phyloP scores from a whole-genome alignment of 2,329 filamentous ascomycete genomes.

The Phyllosticta citriasiana region DNA sequence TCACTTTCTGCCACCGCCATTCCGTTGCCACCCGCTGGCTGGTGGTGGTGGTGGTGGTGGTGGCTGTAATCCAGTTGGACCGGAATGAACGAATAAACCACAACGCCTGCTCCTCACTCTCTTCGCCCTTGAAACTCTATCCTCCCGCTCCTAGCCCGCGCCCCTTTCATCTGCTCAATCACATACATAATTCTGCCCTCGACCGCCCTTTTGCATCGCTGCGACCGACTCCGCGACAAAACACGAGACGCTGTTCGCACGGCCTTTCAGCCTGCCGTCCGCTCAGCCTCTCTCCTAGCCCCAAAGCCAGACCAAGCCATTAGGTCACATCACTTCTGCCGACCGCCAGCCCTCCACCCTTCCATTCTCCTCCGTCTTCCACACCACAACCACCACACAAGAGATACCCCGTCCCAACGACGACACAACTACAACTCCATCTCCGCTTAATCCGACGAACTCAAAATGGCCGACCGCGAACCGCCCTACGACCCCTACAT shows the following conservation, averaged over 20 bases:
- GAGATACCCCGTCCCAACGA: conserved; percentile 9
- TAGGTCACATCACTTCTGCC: conserved; percentile 18
- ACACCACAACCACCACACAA: conserved; percentile 3
- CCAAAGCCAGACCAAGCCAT: conserved; percentile 10
- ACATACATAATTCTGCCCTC: background rate
- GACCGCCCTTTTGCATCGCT: background rate
- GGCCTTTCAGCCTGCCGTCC: background rate
- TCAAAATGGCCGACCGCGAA: conserved; percentile 46
- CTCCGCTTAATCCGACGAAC: conserved; percentile 7
- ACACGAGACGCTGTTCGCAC: background rate
- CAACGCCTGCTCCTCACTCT: background rate
- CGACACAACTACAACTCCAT: conserved; percentile 11
- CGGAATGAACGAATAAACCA: background rate
- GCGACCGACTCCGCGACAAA: background rate
- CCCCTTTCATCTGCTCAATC: background rate
- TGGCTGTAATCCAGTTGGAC: background rate
- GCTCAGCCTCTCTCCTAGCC: conserved; percentile 11
- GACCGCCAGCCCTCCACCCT: conserved; percentile 12
- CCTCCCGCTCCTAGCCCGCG: background rate
- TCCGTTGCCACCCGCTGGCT: background rate
- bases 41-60: too few species aligned
- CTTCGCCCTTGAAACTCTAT: background rate
- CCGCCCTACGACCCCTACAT: conserved; percentile 83
- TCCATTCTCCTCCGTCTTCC: conserved; percentile 9
- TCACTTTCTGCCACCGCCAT: background rate